phyloP scores from a whole-genome alignment of 495 filamentous ascomycete species.

The Neohortaea acidophila region DNA sequence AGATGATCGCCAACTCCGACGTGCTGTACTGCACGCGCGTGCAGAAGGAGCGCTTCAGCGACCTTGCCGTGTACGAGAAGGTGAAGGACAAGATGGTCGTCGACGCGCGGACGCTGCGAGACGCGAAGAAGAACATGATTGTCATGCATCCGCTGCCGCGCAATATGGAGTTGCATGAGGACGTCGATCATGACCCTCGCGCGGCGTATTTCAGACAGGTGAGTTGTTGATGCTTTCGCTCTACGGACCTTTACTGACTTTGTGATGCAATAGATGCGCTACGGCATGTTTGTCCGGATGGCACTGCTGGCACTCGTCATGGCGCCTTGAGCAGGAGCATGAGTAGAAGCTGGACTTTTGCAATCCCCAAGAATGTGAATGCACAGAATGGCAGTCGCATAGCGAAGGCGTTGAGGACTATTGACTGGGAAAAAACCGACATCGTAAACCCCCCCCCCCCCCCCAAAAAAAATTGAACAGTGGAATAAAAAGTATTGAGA shows the following conservation, averaged over 20 bases:
- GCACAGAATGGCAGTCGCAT: no score
- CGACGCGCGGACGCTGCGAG: conserved; percentile 76
- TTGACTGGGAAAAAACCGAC: no score
- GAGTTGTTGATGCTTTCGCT: conserved; percentile 26
- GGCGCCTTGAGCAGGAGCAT: conserved; percentile 24
- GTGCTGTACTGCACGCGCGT: conserved; percentile 93
- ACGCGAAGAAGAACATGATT: conserved; percentile 79
- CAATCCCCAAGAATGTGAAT: no score
- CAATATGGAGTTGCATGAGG: conserved; percentile 81
- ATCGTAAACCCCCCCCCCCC: no score
- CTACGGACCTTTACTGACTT: neutral
- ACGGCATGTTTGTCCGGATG: conserved; percentile 96
- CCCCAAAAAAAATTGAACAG: no score
- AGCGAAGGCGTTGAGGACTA: no score
- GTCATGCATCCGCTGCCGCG: conserved; percentile 92
- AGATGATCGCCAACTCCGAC: conserved; percentile 68
- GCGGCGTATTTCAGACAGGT: conserved; percentile 99
- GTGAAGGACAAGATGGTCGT: conserved; percentile 79
- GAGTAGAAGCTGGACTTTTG: no score
- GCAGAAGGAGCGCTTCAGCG: conserved; percentile 85
- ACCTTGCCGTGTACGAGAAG: conserved; percentile 61
- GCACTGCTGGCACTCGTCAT: conserved; percentile 85
- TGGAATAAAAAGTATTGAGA: no score
- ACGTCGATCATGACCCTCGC: conserved; percentile 92
- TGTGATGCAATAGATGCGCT: conserved; percentile 60